Base-by-base conservation (phyloP, 257 asterid species). In the Lavandula angustifolia region DNA sequence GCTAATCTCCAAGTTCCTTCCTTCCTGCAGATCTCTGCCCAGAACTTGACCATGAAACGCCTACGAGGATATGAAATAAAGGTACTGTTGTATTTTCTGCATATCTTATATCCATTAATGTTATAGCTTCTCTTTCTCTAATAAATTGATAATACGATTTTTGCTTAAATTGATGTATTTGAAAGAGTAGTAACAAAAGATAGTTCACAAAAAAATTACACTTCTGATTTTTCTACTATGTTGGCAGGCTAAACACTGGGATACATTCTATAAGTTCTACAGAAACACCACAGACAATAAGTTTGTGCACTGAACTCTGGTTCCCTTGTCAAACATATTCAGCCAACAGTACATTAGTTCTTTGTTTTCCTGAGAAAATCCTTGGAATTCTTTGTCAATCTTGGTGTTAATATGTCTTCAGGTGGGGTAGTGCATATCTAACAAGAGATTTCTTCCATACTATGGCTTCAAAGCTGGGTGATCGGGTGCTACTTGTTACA, bases 341-440 rank as follows among this genome's bases (percentile, higher is more conserved):
- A 35, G 47, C 35, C 46, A 51, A 52, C 60, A 5, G 51, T 35
- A 40, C n/a, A n/a, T n/a, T n/a, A n/a, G n/a, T n/a, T n/a, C n/a
- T n/a, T n/a, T n/a, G n/a, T n/a, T n/a, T n/a, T n/a, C n/a, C n/a
- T n/a, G 13, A 37, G 67, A 42, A 50, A 37, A 54, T 62, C 40
- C 44, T 54, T 51, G 12, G 12, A 61, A 49, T 52, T 55, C 18
- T 33, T 67, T 60, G 59, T 29, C 38, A 72, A 57, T 48, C 33
- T 1, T 33, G 53, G 37, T 22, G 7, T 29, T 60, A 27, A 69
- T 43, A 35, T 74, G 48, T 75, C 70, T 72, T 63, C 75, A 92
- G 99, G 91, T 92, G 99, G 99, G 99, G 97, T 66, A 85, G 48
- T 72, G 92, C 97, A 62, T 92, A 92, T 76, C 80, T 92, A 78